A percentile compares a stretch with the other conserved stretches of the same genome.
Evolutionary conservation across 768 basidiomycete genomes (phyloP).

Genomic region (Tricholoma hemisulphureum): DNA sequence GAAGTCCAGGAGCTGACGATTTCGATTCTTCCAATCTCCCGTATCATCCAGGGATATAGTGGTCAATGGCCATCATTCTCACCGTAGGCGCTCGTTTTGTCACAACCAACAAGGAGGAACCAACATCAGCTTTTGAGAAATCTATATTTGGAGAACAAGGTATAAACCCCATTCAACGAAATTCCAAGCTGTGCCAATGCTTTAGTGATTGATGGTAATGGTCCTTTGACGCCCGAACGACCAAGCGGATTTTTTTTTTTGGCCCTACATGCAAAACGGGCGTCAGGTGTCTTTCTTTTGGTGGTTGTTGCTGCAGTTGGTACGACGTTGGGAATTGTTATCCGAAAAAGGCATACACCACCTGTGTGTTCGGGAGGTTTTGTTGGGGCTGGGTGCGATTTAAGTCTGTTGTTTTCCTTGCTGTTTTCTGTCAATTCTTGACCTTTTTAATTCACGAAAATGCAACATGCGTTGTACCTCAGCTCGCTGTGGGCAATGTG

Average conservation of each 20-base stretch:
- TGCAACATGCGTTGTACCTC: conserved; percentile 63
- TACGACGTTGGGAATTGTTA: conserved; percentile 44
- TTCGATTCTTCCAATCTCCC: conserved; percentile 47
- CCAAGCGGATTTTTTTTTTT: neutral
- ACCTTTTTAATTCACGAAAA: conserved; percentile 34
- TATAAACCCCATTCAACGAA: neutral
- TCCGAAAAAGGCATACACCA: conserved; percentile 25
- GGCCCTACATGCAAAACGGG: conserved; percentile 18
- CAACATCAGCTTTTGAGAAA: conserved; percentile 22
- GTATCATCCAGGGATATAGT: conserved; percentile 54
- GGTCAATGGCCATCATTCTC: conserved; percentile 54
- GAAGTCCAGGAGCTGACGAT: conserved; percentile 45
- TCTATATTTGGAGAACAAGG: conserved; percentile 6
- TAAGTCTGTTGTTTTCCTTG: conserved; percentile 41
- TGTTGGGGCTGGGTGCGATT: conserved; percentile 51
- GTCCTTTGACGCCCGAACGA: neutral
- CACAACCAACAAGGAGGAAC: conserved; percentile 14
- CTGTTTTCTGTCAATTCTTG: neutral
- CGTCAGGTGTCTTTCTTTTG: conserved; percentile 30
- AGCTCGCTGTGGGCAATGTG: conserved; percentile 40
- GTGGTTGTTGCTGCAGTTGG: conserved; percentile 41
- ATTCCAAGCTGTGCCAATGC: neutral
- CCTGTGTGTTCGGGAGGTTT: conserved; percentile 40
- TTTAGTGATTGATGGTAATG: neutral
- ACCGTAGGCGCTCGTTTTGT: conserved; percentile 38